Conservation (phyloP, 1,284 basidiomycete species). For the Puccinia sorghi region DNA sequence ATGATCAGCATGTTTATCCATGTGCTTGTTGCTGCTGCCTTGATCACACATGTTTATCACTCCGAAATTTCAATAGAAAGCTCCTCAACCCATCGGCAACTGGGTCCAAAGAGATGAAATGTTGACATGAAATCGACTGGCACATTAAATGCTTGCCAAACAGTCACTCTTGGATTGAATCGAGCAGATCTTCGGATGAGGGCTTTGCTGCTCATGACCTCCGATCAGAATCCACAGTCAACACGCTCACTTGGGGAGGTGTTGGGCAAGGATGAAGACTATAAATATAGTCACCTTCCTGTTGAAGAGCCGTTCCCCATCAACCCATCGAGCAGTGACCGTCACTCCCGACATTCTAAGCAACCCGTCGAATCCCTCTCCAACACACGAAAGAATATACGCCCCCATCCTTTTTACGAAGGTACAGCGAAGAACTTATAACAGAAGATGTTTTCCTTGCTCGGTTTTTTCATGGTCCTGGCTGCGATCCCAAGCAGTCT, state of each 20-base stretch:
- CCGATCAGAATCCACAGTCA: background rate
- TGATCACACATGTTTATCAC: no score
- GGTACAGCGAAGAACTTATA: background rate
- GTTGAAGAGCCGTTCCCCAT: background rate
- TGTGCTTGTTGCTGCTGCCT: no score
- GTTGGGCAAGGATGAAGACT: background rate
- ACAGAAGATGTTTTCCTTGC: background rate
- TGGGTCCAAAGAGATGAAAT: background rate
- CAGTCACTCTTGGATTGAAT: constrained; percentile 1
- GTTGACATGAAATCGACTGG: no score
- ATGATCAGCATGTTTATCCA: no score
- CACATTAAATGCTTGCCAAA: constrained; percentile 18
- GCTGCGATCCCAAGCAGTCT: background rate
- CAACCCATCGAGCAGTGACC: background rate
- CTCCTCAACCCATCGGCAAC: constrained; percentile 8
- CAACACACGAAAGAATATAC: background rate
- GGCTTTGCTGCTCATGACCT: background rate
- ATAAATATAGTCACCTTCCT: no score
- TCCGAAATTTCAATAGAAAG: no score
- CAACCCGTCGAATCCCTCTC: background rate
- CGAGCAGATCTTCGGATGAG: background rate
- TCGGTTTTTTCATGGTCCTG: background rate
- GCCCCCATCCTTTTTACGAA: background rate
- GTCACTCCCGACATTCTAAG: background rate
- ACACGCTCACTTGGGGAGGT: background rate